A percentile compares a stretch with the other conserved stretches of the same genome.
These are phyloP conservation scores for Fragilariopsis cylindrus DNA, from an alignment of 108 stramenopile species.

Conservation along the genomic window DNA sequence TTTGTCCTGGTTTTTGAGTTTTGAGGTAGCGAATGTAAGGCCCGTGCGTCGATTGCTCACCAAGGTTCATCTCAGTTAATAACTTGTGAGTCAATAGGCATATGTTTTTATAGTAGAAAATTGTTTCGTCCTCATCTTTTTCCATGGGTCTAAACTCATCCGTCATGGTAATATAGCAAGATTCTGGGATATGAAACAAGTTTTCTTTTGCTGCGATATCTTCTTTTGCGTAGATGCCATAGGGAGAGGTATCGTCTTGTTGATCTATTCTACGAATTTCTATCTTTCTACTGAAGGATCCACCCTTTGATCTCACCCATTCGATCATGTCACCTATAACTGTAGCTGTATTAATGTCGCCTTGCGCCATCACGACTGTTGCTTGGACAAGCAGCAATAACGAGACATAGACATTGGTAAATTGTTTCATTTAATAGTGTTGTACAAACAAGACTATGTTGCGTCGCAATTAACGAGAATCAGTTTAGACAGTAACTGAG, in stretches of 20 bases:
- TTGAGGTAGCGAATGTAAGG: slow-evolving; percentile 60
- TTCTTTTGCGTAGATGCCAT: slow-evolving; percentile 32
- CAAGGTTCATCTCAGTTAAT: slow-evolving; percentile 15
- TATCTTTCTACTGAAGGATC: slow-evolving; percentile 25
- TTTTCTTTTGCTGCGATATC: slow-evolving; percentile 24
- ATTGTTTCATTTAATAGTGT: too few relatives aligned
- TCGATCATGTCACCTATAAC: slow-evolving; percentile 17
- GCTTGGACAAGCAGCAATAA: too few relatives aligned
- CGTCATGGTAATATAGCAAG: neutral
- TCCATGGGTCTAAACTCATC: neutral
- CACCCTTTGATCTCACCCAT: slow-evolving; percentile 34
- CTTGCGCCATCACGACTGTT: neutral
- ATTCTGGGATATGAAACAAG: slow-evolving; percentile 26
- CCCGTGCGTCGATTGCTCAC: slow-evolving; percentile 44
- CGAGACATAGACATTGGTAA: too few relatives aligned
- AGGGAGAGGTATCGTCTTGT: slow-evolving; percentile 11
- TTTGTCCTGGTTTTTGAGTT: slow-evolving; percentile 41
- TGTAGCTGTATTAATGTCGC: neutral
- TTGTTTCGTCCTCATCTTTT: neutral
- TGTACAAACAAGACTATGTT: too few relatives aligned
- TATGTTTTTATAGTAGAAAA: neutral
- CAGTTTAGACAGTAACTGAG: too few relatives aligned
- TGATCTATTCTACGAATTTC: slow-evolving; percentile 28
- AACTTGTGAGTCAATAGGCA: slow-evolving; percentile 12
- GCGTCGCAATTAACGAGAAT: too few relatives aligned